Percentiles rank a stretch among this genome's conserved stretches.
These are phyloP conservation scores for Paramyrothecium sp. DNA, from an alignment of 2,329 filamentous ascomycete species.

Conservation along the genomic window DNA sequence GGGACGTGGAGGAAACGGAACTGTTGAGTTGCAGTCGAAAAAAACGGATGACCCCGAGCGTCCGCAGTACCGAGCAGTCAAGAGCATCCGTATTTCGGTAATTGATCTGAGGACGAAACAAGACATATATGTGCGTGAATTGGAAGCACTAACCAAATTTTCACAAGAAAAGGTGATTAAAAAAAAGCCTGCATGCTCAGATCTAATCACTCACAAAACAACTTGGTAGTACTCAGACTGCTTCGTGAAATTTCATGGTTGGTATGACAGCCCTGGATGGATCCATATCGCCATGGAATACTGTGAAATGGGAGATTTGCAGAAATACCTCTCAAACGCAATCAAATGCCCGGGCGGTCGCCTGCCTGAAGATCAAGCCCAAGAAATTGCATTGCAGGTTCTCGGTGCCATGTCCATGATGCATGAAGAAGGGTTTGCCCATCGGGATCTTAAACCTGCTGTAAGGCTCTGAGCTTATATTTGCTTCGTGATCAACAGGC, in stretches of 20 bases:
- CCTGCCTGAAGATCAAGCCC: not conserved
- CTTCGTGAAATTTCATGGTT: not conserved
- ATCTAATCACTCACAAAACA: not conserved
- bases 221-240: not conserved
- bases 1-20: too few relatives aligned
- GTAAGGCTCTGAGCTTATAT: too few relatives aligned
- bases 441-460: not conserved
- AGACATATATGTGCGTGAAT: not conserved
- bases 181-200: not conserved
- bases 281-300: not conserved
- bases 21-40: too few relatives aligned
- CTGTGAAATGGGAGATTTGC: not conserved
- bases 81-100: too few relatives aligned
- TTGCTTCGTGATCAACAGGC: too few relatives aligned
- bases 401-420: not conserved
- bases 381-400: not conserved
- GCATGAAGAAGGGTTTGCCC: not conserved
- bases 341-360: too few relatives aligned
- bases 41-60: too few relatives aligned
- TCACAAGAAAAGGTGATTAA: not conserved
- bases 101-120: too few relatives aligned
- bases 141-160: not conserved
- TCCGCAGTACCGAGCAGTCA: not conserved
- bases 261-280: not conserved
- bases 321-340: not conserved